Evolutionary conservation across 2,329 filamentous ascomycete species (phyloP).

Genomic region (Aureobasidium melanogenum): DNA sequence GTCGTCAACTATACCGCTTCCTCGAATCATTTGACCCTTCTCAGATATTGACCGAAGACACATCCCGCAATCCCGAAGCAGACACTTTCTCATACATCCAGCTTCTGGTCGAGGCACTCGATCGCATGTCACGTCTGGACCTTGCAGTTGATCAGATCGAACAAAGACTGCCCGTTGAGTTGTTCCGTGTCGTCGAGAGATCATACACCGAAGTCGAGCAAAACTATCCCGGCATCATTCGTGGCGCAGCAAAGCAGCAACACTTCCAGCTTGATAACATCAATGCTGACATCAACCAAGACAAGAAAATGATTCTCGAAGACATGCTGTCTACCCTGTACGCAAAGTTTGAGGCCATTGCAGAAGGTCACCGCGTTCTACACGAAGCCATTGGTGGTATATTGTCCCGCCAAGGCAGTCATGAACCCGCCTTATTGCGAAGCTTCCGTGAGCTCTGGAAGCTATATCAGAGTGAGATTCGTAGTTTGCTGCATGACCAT

Average conservation of each 20-base stretch:
- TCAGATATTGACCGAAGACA: conserved; percentile 65
- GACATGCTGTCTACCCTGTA: conserved; percentile 89
- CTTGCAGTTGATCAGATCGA: conserved; percentile 83
- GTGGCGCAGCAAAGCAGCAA: conserved; percentile 38
- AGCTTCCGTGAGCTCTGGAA: conserved; percentile 98
- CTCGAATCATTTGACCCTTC: conserved; percentile 48
- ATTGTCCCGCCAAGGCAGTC: conserved; percentile 63
- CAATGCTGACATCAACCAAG: conserved; percentile 27
- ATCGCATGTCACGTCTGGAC: conserved; percentile 80
- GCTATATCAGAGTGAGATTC: conserved; percentile 93
- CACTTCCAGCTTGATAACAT: conserved; percentile 37
- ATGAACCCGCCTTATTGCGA: conserved; percentile 59
- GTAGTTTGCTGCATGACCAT: conserved; percentile 89
- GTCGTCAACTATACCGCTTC: conserved; percentile 48
- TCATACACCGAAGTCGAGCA: conserved; percentile 91
- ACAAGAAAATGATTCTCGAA: conserved; percentile 76
- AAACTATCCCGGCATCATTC: conserved; percentile 75
- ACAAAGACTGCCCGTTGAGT: conserved; percentile 83
- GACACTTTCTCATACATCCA: conserved; percentile 93
- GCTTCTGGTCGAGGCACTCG: conserved; percentile 77
- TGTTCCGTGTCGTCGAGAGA: conserved; percentile 89
- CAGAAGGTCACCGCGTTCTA: conserved; percentile 86
- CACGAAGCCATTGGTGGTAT: conserved; percentile 88
- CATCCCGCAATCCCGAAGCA: conserved; percentile 84
- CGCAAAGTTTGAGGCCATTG: conserved; percentile 94